A percentile compares a stretch with the other conserved stretches of the same genome.
These are phyloP conservation scores for Fusarium tricinctum DNA, from an alignment of 2,329 filamentous ascomycete genomes.

Conservation along the genomic window DNA sequence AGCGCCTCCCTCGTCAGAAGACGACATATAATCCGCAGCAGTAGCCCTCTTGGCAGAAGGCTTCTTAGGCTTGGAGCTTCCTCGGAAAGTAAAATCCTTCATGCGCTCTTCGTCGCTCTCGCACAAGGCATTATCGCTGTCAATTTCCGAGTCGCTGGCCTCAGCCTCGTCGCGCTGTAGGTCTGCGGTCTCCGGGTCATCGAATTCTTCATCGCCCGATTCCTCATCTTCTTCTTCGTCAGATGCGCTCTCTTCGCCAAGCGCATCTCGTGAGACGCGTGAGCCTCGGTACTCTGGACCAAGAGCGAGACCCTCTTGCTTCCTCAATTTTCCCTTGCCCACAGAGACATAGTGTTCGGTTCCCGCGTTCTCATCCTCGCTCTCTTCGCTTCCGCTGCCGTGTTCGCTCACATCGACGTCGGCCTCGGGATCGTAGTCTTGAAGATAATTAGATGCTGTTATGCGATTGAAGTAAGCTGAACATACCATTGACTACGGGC, in stretches of 20 bases:
- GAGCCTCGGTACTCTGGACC: conserved; percentile 86
- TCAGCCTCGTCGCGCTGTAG: conserved; percentile 65
- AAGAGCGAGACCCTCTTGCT: conserved; percentile 75
- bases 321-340: conserved; percentile 86
- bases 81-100: conserved; percentile 76
- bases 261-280: conserved; percentile 77
- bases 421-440: conserved; percentile 84
- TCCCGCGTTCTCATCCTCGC: conserved; percentile 69
- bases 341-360: conserved; percentile 90
- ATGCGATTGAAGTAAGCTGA: neutral
- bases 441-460: conserved; percentile 23
- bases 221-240: conserved; percentile 63
- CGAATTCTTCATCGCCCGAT: conserved; percentile 66
- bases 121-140: conserved; percentile 79
- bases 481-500: conserved; percentile 71
- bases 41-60: conserved; percentile 59
- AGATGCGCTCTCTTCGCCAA: conserved; percentile 70
- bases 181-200: conserved; percentile 69
- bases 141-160: conserved; percentile 72
- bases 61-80: conserved; percentile 66
- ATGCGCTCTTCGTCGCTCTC: conserved; percentile 89
- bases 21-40: conserved; percentile 71
- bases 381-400: conserved; percentile 65
- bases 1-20: conserved; percentile 57
- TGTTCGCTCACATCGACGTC: conserved; percentile 69